Evolutionary conservation across 2,329 filamentous ascomycete species (phyloP).

Genomic region (Meredithiella fracta): DNA sequence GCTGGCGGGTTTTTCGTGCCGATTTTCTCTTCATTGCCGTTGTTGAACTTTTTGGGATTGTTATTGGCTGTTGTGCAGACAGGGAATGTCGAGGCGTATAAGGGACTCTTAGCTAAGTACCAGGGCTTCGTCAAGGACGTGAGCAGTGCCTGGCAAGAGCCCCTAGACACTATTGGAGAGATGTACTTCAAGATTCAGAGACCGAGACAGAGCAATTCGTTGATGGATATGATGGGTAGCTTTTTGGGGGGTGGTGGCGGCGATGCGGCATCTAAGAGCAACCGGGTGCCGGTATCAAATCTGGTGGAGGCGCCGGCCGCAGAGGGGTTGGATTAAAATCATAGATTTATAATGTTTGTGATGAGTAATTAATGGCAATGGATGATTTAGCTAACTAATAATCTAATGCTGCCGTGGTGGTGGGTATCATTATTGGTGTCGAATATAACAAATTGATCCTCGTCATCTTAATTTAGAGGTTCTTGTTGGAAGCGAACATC

Average conservation of each 20-base stretch:
- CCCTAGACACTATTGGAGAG: conserved; percentile 75
- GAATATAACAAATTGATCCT: background rate
- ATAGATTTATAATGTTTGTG: conserved; percentile 16
- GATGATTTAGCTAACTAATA: background rate
- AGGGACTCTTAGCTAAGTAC: conserved; percentile 70
- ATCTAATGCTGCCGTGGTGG: background rate
- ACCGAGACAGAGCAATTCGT: conserved; percentile 74
- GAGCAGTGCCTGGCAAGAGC: conserved; percentile 55
- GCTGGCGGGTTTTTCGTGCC: conserved; percentile 55
- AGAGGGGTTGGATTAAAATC: conserved; percentile 40
- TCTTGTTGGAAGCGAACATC: conserved; percentile 60
- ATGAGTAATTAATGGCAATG: background rate
- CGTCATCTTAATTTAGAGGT: background rate
- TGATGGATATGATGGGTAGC: conserved; percentile 96
- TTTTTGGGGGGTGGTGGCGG: conserved; percentile 56
- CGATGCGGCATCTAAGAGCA: conserved; percentile 19
- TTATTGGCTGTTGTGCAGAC: conserved; percentile 71
- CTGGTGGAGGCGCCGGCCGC: conserved; percentile 34
- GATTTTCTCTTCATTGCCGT: conserved; percentile 78
- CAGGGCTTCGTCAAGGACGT: conserved; percentile 60
- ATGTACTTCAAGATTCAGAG: conserved; percentile 92
- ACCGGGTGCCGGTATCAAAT: conserved; percentile 28
- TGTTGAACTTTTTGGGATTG: conserved; percentile 85
- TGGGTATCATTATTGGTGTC: background rate
- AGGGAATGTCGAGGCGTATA: conserved; percentile 61